These are phyloP conservation scores for Corylus avellana DNA, from an alignment of 306 rosid species.

Conservation along the genomic window DNA sequence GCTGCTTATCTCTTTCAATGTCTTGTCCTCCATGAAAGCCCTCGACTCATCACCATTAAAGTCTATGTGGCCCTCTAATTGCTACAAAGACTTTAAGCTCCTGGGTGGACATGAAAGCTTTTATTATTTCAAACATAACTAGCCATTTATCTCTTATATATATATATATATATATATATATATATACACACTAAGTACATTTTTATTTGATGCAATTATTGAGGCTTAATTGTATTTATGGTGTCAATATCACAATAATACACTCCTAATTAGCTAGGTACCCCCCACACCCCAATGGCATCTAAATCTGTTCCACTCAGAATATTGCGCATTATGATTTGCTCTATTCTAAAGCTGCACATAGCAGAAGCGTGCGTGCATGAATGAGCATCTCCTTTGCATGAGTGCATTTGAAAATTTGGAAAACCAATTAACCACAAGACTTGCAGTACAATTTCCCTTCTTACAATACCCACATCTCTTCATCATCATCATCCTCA, in stretches of 20 bases:
- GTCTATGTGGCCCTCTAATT: background rate
- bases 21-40: conserved; percentile 7
- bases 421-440: background rate
- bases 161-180: background rate
- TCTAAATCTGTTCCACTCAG: background rate
- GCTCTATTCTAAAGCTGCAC: background rate
- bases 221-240: background rate
- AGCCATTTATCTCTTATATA: background rate
- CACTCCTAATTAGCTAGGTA: background rate
- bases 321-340: background rate
- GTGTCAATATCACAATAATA: background rate
- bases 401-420: background rate
- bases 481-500: too few relatives aligned
- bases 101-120: background rate
- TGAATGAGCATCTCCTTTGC: background rate
- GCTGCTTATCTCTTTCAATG: conserved; percentile 1
- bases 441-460: background rate
- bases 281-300: background rate
- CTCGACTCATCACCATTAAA: conserved; percentile 1
- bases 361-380: background rate
- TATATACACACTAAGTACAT: background rate
- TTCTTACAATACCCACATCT: too few relatives aligned
- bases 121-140: background rate
- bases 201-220: background rate
- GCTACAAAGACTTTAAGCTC: background rate